Conservation (phyloP, 306 rosid species). For the Phaseolus lunatus region DNA sequence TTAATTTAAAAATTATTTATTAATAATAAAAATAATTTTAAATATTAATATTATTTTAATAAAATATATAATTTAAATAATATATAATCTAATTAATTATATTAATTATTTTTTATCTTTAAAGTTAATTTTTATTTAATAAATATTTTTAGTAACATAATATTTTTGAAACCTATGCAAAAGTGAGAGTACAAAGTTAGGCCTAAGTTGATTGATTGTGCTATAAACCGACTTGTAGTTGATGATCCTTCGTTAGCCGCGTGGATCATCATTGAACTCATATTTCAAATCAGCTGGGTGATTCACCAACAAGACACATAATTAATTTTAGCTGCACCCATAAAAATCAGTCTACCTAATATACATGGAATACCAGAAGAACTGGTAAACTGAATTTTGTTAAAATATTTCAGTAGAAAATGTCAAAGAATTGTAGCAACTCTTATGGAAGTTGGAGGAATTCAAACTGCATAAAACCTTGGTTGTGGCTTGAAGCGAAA, state of each 20-base stretch:
- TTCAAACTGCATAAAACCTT: neutral
- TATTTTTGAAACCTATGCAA: no score
- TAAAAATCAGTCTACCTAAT: neutral
- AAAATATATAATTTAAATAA: no score
- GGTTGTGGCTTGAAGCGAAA: constrained; percentile 33
- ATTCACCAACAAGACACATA: constrained; percentile 1
- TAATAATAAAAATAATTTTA: no score
- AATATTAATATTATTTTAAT: no score
- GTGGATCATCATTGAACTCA: neutral
- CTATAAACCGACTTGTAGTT: neutral
- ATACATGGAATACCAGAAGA: neutral
- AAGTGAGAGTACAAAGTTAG: no score
- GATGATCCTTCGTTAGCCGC: neutral
- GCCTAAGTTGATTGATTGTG: no score
- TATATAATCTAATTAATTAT: no score
- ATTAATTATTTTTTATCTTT: no score
- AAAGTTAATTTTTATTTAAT: no score
- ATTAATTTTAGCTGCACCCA: neutral
- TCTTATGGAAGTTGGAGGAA: neutral
- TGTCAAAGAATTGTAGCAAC: neutral
- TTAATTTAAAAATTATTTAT: no score
- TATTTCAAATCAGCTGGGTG: neutral
- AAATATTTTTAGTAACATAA: no score
- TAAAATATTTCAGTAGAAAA: neutral
- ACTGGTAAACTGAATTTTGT: neutral